Percentiles rank a stretch among this genome's conserved stretches.
Conservation (phyloP, 768 basidiomycete species). For the Rhizopogon vinicolor region DNA sequence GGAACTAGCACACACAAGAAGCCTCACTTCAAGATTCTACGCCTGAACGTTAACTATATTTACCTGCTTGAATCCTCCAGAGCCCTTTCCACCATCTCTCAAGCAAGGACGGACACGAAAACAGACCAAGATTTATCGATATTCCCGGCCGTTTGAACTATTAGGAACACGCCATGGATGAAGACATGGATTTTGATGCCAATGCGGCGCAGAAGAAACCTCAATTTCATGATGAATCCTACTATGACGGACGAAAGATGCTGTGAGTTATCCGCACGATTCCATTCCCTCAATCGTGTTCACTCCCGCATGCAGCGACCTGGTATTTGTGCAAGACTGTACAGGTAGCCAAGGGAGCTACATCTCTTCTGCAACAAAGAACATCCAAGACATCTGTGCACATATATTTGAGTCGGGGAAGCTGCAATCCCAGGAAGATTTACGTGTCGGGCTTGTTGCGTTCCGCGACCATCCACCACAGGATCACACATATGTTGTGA, state of each 20-base stretch:
- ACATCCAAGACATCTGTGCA: conserved; percentile 92
- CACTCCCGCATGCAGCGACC: conserved; percentile 51
- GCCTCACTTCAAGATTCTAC: background rate
- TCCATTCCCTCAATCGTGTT: conserved; percentile 10
- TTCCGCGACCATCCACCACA: conserved; percentile 98
- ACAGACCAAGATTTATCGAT: background rate
- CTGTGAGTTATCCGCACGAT: conserved; percentile 46
- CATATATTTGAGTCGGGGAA: conserved; percentile 94
- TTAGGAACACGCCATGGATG: conserved; percentile 53
- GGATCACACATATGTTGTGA: conserved; percentile 91
- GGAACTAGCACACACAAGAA: conserved; percentile 11
- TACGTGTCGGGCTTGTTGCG: conserved; percentile 88
- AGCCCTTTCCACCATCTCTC: background rate
- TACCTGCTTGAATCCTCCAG: background rate
- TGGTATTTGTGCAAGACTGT: conserved; percentile 94
- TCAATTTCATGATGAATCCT: conserved; percentile 31
- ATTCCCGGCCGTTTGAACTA: background rate
- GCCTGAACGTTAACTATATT: background rate
- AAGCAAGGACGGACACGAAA: background rate
- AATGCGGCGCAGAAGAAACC: conserved; percentile 27
- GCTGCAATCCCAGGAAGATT: conserved; percentile 81
- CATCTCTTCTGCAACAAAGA: conserved; percentile 91
- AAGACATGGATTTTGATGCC: conserved; percentile 71
- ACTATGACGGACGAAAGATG: conserved; percentile 57
- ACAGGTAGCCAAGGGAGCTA: conserved; percentile 90